Evolutionary conservation across 2,329 filamentous ascomycete species (phyloP), one percentile per base, ranked within the genome.

Genomic region (Cordyceps fumosorosea): DNA sequence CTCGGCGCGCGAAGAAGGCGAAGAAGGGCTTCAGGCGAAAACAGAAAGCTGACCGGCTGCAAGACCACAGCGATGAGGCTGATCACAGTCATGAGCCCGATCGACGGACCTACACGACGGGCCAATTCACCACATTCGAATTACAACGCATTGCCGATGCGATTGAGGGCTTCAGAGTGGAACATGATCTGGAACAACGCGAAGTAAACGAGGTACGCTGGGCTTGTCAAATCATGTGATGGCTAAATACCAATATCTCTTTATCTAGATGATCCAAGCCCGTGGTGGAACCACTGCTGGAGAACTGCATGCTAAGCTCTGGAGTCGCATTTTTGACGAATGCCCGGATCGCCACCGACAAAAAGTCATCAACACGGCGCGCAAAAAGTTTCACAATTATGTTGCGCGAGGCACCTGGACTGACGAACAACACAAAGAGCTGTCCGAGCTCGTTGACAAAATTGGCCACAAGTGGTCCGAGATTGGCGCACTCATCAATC

Each of bases 381-480:
- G 44, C 18, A 47, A 47, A 22, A 80, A 81, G 32, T 91, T 85
- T 65, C 85, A 90, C 74, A 87, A 87, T 64, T 89, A 81, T 68
- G 79, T 81, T 14, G 82, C 81, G 5, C 83, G 76, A 54, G 76
- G 85, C 37, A 75, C 75, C 18, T 77, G 75, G 75, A 76, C 74
- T 1, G 54, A 64, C 0, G 74, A 75, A 56, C 75, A 77, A 62
- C 74, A 77, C 24, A 60, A 64, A 0, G 75, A 77, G 63, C 70
- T 77, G 81, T 90, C 44, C 11, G n/a, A 8, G 7, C 44, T 47
- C 20, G n/a, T 47, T n/a, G 20, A 47, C 11, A 1, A 47, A 12
- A 8, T 20, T 47, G 44, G 44, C 6, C 20, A 18, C 5, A 22
- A 47, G n/a, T 47, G 44, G 44, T 18, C 44, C 18, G 10, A 47